Base-by-base conservation (phyloP, 306 rosid genomes). In the Cicer yamashitae region DNA sequence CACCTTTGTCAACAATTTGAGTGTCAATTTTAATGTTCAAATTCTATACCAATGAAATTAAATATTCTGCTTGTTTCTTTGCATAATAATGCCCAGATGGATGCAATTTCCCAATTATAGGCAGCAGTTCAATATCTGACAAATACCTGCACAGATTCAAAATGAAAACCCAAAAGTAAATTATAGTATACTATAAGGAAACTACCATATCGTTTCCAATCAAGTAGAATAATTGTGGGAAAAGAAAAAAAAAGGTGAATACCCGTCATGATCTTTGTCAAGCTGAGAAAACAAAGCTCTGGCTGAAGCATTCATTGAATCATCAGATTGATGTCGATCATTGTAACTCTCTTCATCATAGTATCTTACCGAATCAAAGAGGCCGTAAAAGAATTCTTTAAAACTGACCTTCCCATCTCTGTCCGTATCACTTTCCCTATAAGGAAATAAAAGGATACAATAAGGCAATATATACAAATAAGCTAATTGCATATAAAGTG, bases 1-100 rank as follows among this genome's bases (percentile, higher is more conserved):
- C 34, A 25, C 34, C 54, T 6, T 67, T 65, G 45, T n/a, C 61
- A 66, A 64, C 48, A 59, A n/a, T n/a, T 17, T 20, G 11, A 65
- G 54, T 71, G 45, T n/a, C n/a, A 38, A 47, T 43, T 41, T 10
- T 20, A 15, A 30, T 51, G 52, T 58, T 13, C 74, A 25, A 78
- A 70, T 70, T 48, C 45, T 64, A 53, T 84, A 89, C 98, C 97
- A 91, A 97, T n/a, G 96, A 87, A 79, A 91, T 77, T 53, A 91
- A 87, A 70, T 93, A 93, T 69, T 91, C 97, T 78, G 96, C 89
- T 77, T 93, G 97, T 61, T 93, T 97, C 77, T 88, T 91, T 4
- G 97, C 98, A 72, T 91, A 89, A 82, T 93, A 91, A 74, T 68
- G 93, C 82, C 91, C 97, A 14, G 98, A 86, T 56, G 98, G 98